Percentiles rank a stretch among this genome's conserved stretches.
Evolutionary conservation across 306 rosid species (phyloP).

Genomic region (Rubus parviflorus): DNA sequence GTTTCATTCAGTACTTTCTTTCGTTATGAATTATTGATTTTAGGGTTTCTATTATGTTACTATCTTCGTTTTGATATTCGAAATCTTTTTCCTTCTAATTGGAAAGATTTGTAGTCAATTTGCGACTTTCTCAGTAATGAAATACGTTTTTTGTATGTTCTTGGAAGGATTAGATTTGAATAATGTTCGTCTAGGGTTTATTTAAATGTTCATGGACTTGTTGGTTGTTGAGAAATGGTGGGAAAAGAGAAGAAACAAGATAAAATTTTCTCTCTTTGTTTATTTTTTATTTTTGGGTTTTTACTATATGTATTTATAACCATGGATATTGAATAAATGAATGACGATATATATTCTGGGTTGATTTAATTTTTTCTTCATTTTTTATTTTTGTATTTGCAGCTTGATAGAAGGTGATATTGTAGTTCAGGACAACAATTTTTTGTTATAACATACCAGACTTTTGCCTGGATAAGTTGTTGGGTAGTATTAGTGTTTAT

Average conservation of each 20-base stretch:
- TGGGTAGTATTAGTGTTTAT: not conserved
- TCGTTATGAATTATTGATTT: not conserved
- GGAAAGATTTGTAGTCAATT: not conserved
- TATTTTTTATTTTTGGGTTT: not conserved
- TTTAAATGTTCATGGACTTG: not conserved
- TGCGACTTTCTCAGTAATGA: not conserved
- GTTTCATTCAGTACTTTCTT: slow-evolving; percentile 13
- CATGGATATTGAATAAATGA: not conserved
- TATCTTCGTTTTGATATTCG: not conserved
- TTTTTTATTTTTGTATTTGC: not conserved
- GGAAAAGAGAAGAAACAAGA: not conserved
- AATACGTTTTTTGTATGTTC: not conserved
- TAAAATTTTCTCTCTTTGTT: not conserved
- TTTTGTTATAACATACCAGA: not conserved
- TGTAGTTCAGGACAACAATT: not conserved
- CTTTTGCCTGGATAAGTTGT: not conserved
- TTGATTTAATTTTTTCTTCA: not conserved
- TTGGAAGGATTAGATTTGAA: slow-evolving; percentile 10
- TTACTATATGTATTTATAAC: not conserved
- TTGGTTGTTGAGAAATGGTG: not conserved
- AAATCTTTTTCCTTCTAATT: not conserved
- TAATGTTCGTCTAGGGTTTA: slow-evolving; percentile 1
- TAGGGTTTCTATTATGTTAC: slow-evolving; percentile 13
- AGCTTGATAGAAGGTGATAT: not conserved
- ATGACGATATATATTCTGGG: not conserved